These are phyloP conservation scores for Phytopythium helicoides DNA, from an alignment of 352 stramenopile species.

Conservation along the genomic window DNA sequence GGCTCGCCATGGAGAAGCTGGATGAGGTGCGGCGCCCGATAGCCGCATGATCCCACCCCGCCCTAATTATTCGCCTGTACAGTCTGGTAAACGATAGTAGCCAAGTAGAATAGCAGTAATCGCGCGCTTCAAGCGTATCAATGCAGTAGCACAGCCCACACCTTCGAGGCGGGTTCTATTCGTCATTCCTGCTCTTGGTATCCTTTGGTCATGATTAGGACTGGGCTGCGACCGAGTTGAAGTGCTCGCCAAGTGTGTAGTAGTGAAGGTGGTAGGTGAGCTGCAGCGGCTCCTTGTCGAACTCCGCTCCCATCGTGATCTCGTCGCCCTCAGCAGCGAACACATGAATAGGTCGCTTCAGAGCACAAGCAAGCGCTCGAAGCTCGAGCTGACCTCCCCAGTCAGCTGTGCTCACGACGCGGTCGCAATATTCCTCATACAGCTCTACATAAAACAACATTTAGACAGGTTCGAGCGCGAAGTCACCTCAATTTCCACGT, in stretches of 20 bases:
- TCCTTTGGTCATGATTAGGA: not conserved
- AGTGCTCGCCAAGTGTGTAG: constrained; percentile 99
- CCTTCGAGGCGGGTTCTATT: not conserved
- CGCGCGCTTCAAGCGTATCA: no score
- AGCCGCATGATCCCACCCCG: not conserved
- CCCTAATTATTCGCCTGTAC: not conserved
- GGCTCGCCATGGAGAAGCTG: constrained; percentile 22
- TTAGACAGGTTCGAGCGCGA: no score
- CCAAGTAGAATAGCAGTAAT: not conserved
- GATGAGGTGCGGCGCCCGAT: not conserved
- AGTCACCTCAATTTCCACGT: no score
- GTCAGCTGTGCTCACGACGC: constrained; percentile 89
- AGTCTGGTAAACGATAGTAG: not conserved
- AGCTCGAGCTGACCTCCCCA: constrained; percentile 98
- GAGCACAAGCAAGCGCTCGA: constrained; percentile 84
- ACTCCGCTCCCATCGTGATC: constrained; percentile 90
- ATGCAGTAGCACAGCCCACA: no score
- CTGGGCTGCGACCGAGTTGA: constrained; percentile 91
- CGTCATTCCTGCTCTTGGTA: not conserved
- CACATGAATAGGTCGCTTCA: constrained; percentile 91
- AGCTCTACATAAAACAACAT: constrained; percentile 22
- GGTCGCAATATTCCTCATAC: constrained; percentile 92
- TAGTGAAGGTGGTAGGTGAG: constrained; percentile 97
- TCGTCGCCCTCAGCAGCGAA: constrained; percentile 87
- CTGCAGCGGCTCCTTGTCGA: constrained; percentile 71